Evolutionary conservation across 495 filamentous ascomycete genomes (phyloP), one percentile per base, ranked within the genome.

Genomic region (Talaromyces borbonicus): DNA sequence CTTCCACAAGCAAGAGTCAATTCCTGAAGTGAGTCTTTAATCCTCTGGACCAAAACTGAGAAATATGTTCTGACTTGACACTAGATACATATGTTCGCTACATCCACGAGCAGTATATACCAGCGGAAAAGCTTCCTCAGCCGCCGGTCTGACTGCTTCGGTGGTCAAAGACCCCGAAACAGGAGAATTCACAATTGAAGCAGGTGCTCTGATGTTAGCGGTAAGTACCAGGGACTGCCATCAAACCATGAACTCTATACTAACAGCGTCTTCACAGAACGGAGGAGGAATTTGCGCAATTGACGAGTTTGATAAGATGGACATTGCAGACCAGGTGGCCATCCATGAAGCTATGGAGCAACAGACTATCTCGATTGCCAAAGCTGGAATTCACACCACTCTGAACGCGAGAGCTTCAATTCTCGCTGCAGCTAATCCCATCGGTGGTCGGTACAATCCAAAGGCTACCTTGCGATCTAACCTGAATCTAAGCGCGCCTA

Each of bases 311-410:
- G 92, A 99, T 73, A 99, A 97, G 68, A 99, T 99, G 92, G 92
- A 99, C 57, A 86, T 99, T 43, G 77, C 69, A 38, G 92, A 99
- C 66, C 92, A 99, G 69, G 92, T 99, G 37, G 92, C 92, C 51
- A 97, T 99, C 63, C 92, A 99, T 78, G 92, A 99, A 77, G 93
- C 93, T 45, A 99, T 99, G 92, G 92, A 99, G 75, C 92, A 99
- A 67, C 92, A 99, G 69, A 99, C 92, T 15, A 99, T 99, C 54
- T 96, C 90, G 16, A 99, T 99, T 61, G 92, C 92, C 49, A 99
- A 99, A 59, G 92, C 92, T 3, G 92, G 92, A 56, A 99, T 99
- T 50, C 92, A 99, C 60, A 94, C 92, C 2, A 99, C 92, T 0
- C 80, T 99, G 31, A 99, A 97, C 55, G 92, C 92, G 1, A 72